Base-by-base conservation (phyloP, 2,329 filamentous ascomycete species). In the Diplodia seriata region DNA sequence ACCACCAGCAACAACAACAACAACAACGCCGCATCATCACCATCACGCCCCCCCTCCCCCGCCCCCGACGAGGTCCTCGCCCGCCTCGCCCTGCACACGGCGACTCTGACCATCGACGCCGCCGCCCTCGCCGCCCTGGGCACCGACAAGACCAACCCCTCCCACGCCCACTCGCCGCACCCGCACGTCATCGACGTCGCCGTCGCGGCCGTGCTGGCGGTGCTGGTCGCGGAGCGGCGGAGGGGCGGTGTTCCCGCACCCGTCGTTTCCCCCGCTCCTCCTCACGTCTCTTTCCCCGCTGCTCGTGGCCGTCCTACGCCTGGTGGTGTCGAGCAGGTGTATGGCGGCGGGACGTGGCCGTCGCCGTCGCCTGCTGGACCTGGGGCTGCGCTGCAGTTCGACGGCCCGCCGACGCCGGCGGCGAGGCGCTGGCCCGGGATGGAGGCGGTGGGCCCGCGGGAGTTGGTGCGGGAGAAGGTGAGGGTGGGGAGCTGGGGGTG, bases 171-270 rank as follows among this genome's bases (percentile, higher is more conserved):
- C 59, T 76, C 84, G 67, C 78, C 79, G n/a, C 81, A 80, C 66
- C 75, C 78, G 4, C 82, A 82, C 72, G 75, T 84, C 53, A 74
- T 83, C 62, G 83, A 84, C 69, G 81, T 82, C 1, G 77, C 78
- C 1, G 74, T 81, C 5, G 76, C 75, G 3, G 77, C 81, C 0
- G 72, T 84, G 12, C 72, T 84, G 36, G 79, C 81, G 18, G 80
- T 83, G 50, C 81, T 81, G 0, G 77, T 83, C 0, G 79, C 81
- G 14, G 82, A 84, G 73, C 77, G 78, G 18, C 76, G 78, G 0
- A 73, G 78, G n/a, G 72, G 74, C 8, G 71, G 74, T 33, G n/a
- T 20, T n/a, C 20, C 11, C 2, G 3, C 29, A 6, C 18, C 14
- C 9, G 33, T 38, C 1, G 31, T 23, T 23, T n/a, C n/a, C n/a